These are phyloP conservation scores for Aegilops bicornis DNA, from an alignment of 176 grass and related monocot genomes.

Conservation along the genomic window DNA sequence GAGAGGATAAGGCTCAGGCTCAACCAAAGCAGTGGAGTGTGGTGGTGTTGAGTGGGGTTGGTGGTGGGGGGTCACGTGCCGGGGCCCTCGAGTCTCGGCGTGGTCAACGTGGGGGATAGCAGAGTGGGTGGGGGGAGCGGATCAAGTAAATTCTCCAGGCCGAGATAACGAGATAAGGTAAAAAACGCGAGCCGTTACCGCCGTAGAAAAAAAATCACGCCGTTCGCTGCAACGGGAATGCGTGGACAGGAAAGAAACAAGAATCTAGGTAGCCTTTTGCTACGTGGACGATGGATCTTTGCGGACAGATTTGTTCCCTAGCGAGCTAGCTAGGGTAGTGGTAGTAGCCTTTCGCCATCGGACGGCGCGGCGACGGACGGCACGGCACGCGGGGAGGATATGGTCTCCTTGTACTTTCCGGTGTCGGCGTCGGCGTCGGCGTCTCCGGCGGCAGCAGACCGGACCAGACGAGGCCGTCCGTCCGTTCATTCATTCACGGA, in stretches of 20 bases:
- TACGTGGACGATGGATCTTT: background rate
- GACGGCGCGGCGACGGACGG: background rate
- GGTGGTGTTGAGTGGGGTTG: background rate
- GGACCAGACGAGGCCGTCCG: background rate
- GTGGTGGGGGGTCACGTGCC: conserved; percentile 20
- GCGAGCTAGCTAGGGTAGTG: too few species aligned
- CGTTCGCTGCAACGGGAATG: background rate
- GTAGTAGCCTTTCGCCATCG: background rate
- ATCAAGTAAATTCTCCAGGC: conserved; percentile 35
- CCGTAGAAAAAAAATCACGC: background rate
- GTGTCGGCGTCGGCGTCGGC: background rate
- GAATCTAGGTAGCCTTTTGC: background rate
- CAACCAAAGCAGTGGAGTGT: background rate
- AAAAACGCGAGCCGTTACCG: conserved; percentile 17
- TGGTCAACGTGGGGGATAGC: conserved; percentile 52
- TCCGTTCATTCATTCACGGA: background rate
- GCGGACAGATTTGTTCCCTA: background rate
- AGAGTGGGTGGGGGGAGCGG: background rate
- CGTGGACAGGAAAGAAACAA: background rate
- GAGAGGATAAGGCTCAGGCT: background rate
- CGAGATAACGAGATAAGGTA: background rate
- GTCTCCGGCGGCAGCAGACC: background rate
- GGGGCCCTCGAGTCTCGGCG: conserved; percentile 21
- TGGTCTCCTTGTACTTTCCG: background rate
- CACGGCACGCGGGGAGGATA: background rate